Evolutionary conservation across 331 rosid species (phyloP).

Genomic region (Spiraea crenata): DNA sequence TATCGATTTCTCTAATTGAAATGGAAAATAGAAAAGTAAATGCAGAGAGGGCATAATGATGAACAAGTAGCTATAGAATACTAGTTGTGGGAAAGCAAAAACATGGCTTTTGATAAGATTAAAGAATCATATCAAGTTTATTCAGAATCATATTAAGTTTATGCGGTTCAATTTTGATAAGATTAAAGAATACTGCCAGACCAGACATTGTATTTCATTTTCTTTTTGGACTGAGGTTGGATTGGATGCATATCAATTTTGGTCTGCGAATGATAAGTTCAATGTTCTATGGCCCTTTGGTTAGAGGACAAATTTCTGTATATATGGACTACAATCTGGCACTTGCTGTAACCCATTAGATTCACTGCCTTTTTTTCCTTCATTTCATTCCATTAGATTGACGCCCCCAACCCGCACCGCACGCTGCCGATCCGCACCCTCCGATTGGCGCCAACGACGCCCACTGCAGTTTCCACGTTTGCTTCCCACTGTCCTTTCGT

Average conservation of each 20-base stretch:
- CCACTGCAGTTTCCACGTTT: no score
- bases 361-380: no score
- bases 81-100: conserved; percentile 9
- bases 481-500: no score
- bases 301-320: background rate
- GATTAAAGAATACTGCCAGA: background rate
- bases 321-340: conserved; percentile 12
- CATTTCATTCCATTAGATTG: no score
- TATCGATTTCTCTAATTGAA: background rate
- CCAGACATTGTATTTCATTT: background rate
- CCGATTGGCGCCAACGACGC: no score
- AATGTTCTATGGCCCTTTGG: background rate
- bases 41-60: conserved; percentile 3
- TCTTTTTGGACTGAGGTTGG: background rate
- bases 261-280: no score
- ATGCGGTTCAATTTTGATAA: background rate
- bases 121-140: background rate
- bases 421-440: no score
- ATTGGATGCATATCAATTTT: background rate
- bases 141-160: background rate
- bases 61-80: conserved; percentile 4
- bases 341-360: background rate
- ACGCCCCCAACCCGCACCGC: no score
- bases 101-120: background rate
- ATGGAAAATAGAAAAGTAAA: background rate